Base-by-base conservation (phyloP, 331 rosid genomes). In the Acacia pycnantha region DNA sequence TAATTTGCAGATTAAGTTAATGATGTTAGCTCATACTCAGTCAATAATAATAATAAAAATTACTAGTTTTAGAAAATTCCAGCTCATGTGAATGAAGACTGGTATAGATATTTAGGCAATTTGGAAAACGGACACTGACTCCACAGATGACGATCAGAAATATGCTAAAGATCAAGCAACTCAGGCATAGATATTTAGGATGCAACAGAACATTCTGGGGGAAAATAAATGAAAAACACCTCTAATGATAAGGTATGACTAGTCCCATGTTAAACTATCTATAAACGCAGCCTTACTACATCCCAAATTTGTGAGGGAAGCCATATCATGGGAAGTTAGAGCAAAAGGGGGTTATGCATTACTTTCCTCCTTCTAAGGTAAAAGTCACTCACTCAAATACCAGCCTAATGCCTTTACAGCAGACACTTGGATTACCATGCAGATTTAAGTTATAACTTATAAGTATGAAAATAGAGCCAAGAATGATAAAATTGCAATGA, bases 1-100 rank as follows among this genome's bases (percentile, higher is more conserved):
- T 13, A 64, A 77, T 43, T 81, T 41, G 58, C 22, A 35, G 1
- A 53, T 26, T 53, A 3, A 35, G 41, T 6, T 10, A 47, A 33
- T 10, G 59, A 70, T 26, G 43, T 41, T 61, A 70, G 73, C 26
- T 51, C 50, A 61, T 41, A 53, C 77, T 76, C 82, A 70, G 26
- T 13, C 46, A 4, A 44, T 77, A 47, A 76, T 53, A 80, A 65
- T 10, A 77, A 40, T 40, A 56, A 7, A 62, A 51, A 46, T 43
- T 72, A 66, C 14, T 15, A 29, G 54, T 22, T 58, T 35, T 22
- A 50, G 47, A 83, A 80, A 83, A 26, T 66, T 77, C 35, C 64
- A 80, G n/a, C 46, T 19, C 59, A 46, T 71, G 51, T 27, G 14
- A 70, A 62, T 12, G 69, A 62, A 70, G 41, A 21, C 59, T 16